A percentile compares a stretch with the other conserved stretches of the same genome.
phyloP scores from a whole-genome alignment of 23 red algal genomes.

The Pyropia yezoensis region DNA sequence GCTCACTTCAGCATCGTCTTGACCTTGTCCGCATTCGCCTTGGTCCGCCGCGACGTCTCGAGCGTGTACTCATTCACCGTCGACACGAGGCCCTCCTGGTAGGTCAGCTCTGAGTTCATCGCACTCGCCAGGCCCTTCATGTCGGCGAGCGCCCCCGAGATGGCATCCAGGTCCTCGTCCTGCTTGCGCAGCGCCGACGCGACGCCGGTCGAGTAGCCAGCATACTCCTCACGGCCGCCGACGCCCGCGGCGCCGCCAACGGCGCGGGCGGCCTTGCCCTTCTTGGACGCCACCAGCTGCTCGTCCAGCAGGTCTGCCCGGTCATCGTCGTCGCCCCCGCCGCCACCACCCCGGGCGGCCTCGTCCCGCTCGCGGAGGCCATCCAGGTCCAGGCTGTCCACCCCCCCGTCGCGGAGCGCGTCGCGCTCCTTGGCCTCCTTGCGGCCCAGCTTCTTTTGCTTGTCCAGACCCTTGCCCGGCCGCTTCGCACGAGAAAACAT shows the following conservation, averaged over 20 bases:
- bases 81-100: constrained; percentile 58
- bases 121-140: constrained; percentile 60
- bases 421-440: constrained; percentile 41
- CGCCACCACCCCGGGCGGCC: background rate
- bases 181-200: constrained; percentile 50
- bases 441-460: constrained; percentile 34
- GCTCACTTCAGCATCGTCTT: constrained; percentile 17
- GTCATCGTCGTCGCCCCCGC: constrained; percentile 23
- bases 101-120: constrained; percentile 82
- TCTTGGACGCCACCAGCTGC: constrained; percentile 5
- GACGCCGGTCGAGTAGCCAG: constrained; percentile 29
- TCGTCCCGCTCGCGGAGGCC: background rate
- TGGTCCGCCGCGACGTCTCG: constrained; percentile 44
- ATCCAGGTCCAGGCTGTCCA: constrained; percentile 34
- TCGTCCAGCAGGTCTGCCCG: constrained; percentile 22
- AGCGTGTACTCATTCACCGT: constrained; percentile 40
- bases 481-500: constrained; percentile 42
- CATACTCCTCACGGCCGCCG: constrained; percentile 36
- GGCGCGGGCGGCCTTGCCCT: constrained; percentile 2
- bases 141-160: constrained; percentile 51
- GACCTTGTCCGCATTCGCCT: constrained; percentile 51
- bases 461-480: constrained; percentile 39
- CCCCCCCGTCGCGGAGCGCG: constrained; percentile 16
- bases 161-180: constrained; percentile 80
- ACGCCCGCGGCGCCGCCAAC: constrained; percentile 8